Evolutionary conservation across 805 yeast species (phyloP).

Genomic region (Cephaloascus fragrans): DNA sequence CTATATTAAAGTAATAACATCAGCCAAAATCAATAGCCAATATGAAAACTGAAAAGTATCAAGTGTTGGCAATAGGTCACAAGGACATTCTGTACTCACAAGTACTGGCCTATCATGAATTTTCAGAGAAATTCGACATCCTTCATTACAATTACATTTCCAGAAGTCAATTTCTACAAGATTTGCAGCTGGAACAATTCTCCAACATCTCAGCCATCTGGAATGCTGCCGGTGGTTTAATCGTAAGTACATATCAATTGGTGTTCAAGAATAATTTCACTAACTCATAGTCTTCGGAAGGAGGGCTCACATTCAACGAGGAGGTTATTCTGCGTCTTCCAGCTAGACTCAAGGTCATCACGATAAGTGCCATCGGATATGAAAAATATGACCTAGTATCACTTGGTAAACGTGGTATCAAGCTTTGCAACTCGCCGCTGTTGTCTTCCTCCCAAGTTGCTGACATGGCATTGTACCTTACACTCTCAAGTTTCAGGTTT

Average conservation of each 20-base stretch:
- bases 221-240: neutral
- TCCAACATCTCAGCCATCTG: neutral
- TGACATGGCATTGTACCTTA: slow-evolving; percentile 27
- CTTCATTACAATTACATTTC: neutral
- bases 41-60: no score
- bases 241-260: neutral
- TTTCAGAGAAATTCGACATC: neutral
- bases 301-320: slow-evolving; percentile 13
- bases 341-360: slow-evolving; percentile 17
- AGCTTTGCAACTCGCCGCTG: slow-evolving; percentile 14
- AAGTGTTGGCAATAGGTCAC: neutral
- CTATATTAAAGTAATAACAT: no score
- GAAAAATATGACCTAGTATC: slow-evolving; percentile 23
- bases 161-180: neutral
- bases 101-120: neutral
- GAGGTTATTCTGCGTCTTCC: slow-evolving; percentile 24
- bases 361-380: slow-evolving; percentile 31
- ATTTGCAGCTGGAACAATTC: neutral
- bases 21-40: no score
- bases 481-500: slow-evolving; percentile 23
- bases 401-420: slow-evolving; percentile 12
- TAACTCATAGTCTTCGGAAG: neutral
- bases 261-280: neutral
- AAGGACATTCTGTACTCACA: neutral
- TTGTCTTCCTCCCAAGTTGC: slow-evolving; percentile 27